Evolutionary conservation across 2,329 filamentous ascomycete species (phyloP), one percentile per base, ranked within the genome.

Genomic region (Neonectria magnoliae): DNA sequence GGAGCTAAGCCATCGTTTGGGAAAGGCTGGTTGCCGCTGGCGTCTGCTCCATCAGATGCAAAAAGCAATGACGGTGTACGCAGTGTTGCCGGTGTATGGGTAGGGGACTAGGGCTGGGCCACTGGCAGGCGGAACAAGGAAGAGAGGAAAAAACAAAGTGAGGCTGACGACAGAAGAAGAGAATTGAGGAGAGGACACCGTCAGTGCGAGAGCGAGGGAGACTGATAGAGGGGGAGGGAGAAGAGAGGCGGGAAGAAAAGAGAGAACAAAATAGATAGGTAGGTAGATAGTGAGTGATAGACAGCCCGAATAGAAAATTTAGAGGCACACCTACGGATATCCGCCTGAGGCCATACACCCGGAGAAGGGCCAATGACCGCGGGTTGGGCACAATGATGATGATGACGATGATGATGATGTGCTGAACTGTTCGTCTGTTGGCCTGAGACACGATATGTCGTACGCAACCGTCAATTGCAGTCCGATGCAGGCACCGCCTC

Each of bases 11-110:
- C 52, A 64, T 69, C 63, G 65, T 69, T 71, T 71, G 67, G 70
- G 69, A 72, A 73, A 71, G 71, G 67, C 60, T 71, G 59, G 68
- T 54, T 57, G 55, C 42, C 29, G 60, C 31, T 71, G 67, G 65
- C 55, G 63, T 22, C 29, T 60, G 65, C 58, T 66, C 63, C 63
- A 44, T 50, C 61, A 68, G 62, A 68, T 65, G 51, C 53, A 59
- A 68, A 68, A 71, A 68, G 50, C 42, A 57, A 57, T 57, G 61
- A 51, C 36, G 45, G 57, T 52, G 31, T 14, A 56, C 25, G 5
- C 25, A 25, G 25, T 25, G 25, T 31, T 47, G 47, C 52, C 58
- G 51, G 64, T 65, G 53, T 65, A 52, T 54, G 60, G 65, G 62
- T 52, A 33, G 48, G 55, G 47, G 33, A 20, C 55, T 18, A 51